Percentiles rank a stretch among this genome's conserved stretches.
Evolutionary conservation across 2,329 filamentous ascomycete species (phyloP).

Genomic region (Aspergillus sp.): DNA sequence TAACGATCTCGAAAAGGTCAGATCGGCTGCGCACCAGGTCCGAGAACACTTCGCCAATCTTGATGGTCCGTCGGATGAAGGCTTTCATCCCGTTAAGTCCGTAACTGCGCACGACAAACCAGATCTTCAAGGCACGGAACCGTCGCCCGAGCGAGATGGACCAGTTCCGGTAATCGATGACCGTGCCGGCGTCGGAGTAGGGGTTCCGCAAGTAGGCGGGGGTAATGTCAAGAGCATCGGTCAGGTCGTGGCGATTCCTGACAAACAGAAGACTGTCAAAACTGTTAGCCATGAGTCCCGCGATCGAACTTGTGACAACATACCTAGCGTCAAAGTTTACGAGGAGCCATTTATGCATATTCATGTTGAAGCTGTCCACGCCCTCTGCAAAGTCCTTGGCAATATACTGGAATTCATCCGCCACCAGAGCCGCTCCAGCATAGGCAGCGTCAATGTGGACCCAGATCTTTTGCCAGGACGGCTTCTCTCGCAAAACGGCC

Average conservation of each 20-base stretch:
- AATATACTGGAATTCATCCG: constrained; percentile 75
- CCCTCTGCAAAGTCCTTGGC: constrained; percentile 56
- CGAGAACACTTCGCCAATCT: constrained; percentile 69
- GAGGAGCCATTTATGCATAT: constrained; percentile 97
- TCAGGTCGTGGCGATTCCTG: constrained; percentile 72
- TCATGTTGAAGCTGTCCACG: constrained; percentile 90
- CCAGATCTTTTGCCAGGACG: constrained; percentile 66
- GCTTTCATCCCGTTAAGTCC: constrained; percentile 72
- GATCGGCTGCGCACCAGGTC: constrained; percentile 55
- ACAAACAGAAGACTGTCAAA: constrained; percentile 70
- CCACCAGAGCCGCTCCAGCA: constrained; percentile 79
- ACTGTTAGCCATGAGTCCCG: not conserved
- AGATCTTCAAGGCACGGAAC: constrained; percentile 88
- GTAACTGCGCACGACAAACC: constrained; percentile 87
- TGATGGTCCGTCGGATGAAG: constrained; percentile 70
- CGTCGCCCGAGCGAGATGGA: constrained; percentile 88
- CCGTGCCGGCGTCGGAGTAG: constrained; percentile 76
- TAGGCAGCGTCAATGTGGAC: constrained; percentile 94
- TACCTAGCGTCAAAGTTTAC: constrained; percentile 79
- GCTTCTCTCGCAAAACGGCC: constrained; percentile 47
- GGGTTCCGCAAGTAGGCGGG: constrained; percentile 80
- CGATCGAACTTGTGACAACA: not conserved
- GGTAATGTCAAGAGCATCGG: constrained; percentile 73
- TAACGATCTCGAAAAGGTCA: constrained; percentile 75
- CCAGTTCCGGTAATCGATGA: constrained; percentile 97